Evolutionary conservation across 2,329 filamentous ascomycete species (phyloP), one percentile per base, ranked within the genome.

Genomic region (Capronia coronata): DNA sequence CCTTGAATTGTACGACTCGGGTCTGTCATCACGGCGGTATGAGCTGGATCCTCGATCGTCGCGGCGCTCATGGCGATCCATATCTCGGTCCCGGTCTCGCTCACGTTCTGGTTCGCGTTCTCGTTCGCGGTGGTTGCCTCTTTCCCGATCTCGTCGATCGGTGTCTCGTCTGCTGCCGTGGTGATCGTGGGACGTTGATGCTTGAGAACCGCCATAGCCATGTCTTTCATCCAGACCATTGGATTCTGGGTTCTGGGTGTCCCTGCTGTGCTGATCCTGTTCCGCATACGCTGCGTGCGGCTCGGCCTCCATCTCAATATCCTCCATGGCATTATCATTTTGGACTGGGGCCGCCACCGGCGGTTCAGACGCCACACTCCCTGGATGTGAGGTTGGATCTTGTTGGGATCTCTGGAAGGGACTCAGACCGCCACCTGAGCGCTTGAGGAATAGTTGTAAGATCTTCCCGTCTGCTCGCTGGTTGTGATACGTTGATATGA

Each of bases 391-490:
- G n/a, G 5, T 21, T 34, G 19, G 22, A 35, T 30, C 25, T 8
- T 18, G 8, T 18, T 29, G 44, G 23, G 32, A 40, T 6, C 38
- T 18, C 13, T 42, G 39, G 11, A 39, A 9, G 38, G 10, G 1
- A 29, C 44, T 23, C 14, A 37, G 43, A 13, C 40, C 46, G 16
- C 39, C 5, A 3, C 50, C 51, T 10, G 62, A 55, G 10, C 67
- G 62, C 59, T 77, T 77, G 56, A 79, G 65, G 53, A 75, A 77
- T 46, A 83, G 72, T 50, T 79, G 75, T 30, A 83, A 68, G 2
- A 78, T 62, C 49, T 77, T 72, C 25, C 79, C 80, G 60, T 84
- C 80, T 22, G 80, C 80, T 76, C 75, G 79, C 61, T 82, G 77
- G 56, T 78, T 77, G 65, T 84, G 78, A 67, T 82, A 83, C 27